These are phyloP conservation scores for Penicillium canescens DNA, from an alignment of 495 filamentous ascomycete genomes.

Conservation along the genomic window DNA sequence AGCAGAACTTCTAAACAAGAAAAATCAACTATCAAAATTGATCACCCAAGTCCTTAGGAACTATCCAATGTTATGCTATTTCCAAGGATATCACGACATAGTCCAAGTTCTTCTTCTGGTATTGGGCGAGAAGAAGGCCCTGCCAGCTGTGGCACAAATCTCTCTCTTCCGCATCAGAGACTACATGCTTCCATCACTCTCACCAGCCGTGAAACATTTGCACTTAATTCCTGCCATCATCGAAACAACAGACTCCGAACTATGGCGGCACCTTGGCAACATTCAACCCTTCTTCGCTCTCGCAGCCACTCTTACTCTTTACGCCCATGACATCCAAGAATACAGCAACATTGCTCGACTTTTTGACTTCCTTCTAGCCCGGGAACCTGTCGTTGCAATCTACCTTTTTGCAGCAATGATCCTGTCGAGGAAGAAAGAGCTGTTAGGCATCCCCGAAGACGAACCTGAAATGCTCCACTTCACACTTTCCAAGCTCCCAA, in stretches of 20 bases:
- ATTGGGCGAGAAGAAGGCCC: conserved; percentile 57
- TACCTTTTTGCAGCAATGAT: conserved; percentile 93
- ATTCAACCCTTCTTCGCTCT: conserved; percentile 92
- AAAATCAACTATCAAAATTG: conserved; percentile 69
- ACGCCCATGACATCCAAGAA: conserved; percentile 91
- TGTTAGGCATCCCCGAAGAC: conserved; percentile 76
- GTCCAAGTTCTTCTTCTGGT: conserved; percentile 94
- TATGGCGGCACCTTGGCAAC: conserved; percentile 70
- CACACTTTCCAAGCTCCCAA: conserved; percentile 82
- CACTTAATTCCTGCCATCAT: conserved; percentile 82
- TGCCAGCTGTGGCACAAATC: conserved; percentile 68
- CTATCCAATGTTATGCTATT: conserved; percentile 88
- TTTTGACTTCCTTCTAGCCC: conserved; percentile 87
- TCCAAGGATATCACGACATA: conserved; percentile 98
- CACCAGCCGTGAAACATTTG: conserved; percentile 78
- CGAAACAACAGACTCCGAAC: conserved; percentile 59
- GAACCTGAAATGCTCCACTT: conserved; percentile 95
- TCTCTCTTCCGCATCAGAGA: conserved; percentile 90
- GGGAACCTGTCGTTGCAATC: conserved; percentile 79
- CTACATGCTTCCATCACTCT: conserved; percentile 93
- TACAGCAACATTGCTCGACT: conserved; percentile 84
- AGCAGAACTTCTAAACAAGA: conserved; percentile 62
- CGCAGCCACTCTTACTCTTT: conserved; percentile 86
- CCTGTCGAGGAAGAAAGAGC: conserved; percentile 72
- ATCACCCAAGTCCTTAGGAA: conserved; percentile 75